A percentile compares a stretch with the other conserved stretches of the same genome.
Conservation (phyloP, 75 land plant genomes). For the Pinus tabuliformis region DNA sequence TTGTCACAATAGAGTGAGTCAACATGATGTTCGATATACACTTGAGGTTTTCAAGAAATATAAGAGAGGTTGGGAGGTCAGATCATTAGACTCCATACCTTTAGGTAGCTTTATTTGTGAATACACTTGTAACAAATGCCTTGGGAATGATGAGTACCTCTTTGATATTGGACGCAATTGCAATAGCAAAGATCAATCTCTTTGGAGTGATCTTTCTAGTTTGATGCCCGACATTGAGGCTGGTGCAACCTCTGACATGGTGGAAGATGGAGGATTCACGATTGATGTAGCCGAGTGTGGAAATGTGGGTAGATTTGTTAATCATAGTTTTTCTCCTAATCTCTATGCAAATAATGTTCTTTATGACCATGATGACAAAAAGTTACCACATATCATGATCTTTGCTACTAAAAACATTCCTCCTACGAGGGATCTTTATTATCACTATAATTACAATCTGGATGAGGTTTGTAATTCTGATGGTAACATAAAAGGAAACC, state of each 20-base stretch:
- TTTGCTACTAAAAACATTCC: constrained; percentile 42
- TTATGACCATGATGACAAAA: constrained; percentile 56
- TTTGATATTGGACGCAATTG: constrained; percentile 36
- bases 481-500: constrained; percentile 35
- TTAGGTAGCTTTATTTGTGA: constrained; percentile 16
- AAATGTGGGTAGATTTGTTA: constrained; percentile 45
- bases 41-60: constrained; percentile 24
- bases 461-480: constrained; percentile 47
- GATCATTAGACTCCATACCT: constrained; percentile 12
- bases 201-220: constrained; percentile 31
- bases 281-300: constrained; percentile 53
- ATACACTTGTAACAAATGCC: constrained; percentile 1
- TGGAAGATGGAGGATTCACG: constrained; percentile 39
- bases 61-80: constrained; percentile 27
- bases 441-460: constrained; percentile 51
- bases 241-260: constrained; percentile 10
- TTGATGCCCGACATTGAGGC: constrained; percentile 16
- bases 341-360: constrained; percentile 64
- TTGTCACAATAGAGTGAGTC: constrained; percentile 11
- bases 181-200: constrained; percentile 34
- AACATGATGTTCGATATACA: constrained; percentile 2
- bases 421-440: constrained; percentile 53
- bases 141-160: constrained; percentile 16
- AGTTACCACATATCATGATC: constrained; percentile 57
- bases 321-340: constrained; percentile 68